A percentile compares a stretch with the other conserved stretches of the same genome.
Evolutionary conservation across 371 early-diverging fungal species (phyloP).

Genomic region (Entomophthora muscae): DNA sequence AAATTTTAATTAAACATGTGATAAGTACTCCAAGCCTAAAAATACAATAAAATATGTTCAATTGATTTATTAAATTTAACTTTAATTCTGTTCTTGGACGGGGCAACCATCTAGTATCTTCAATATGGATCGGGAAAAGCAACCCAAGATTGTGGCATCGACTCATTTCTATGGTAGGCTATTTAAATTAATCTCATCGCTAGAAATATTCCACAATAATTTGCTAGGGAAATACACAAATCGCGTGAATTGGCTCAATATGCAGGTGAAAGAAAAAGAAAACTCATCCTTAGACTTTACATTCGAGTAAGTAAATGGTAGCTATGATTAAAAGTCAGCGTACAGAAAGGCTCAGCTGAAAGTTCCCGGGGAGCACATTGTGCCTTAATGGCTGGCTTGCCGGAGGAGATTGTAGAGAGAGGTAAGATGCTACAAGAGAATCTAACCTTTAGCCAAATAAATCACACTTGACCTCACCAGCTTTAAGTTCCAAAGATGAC

Average conservation of each 20-base stretch:
- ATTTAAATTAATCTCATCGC: not conserved
- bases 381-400: not conserved
- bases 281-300: not conserved
- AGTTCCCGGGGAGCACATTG: not conserved
- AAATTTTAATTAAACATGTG: too few species aligned
- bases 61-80: too few species aligned
- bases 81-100: too few species aligned
- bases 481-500: not conserved
- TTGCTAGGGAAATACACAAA: not conserved
- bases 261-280: not conserved
- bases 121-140: not conserved
- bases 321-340: not conserved
- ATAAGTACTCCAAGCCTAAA: too few species aligned
- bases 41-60: too few species aligned
- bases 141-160: not conserved
- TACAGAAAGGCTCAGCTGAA: not conserved
- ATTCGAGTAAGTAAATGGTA: not conserved
- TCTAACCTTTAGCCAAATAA: not conserved
- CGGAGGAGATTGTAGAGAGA: not conserved
- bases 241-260: not conserved
- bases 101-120: not conserved
- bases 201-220: conserved; percentile 2
- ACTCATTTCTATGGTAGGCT: conserved; percentile 7
- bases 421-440: not conserved
- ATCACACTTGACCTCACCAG: not conserved